A percentile compares a stretch with the other conserved stretches of the same genome.
Evolutionary conservation across 1,284 basidiomycete genomes (phyloP).

Genomic region (Sanghuangporus baumii): DNA sequence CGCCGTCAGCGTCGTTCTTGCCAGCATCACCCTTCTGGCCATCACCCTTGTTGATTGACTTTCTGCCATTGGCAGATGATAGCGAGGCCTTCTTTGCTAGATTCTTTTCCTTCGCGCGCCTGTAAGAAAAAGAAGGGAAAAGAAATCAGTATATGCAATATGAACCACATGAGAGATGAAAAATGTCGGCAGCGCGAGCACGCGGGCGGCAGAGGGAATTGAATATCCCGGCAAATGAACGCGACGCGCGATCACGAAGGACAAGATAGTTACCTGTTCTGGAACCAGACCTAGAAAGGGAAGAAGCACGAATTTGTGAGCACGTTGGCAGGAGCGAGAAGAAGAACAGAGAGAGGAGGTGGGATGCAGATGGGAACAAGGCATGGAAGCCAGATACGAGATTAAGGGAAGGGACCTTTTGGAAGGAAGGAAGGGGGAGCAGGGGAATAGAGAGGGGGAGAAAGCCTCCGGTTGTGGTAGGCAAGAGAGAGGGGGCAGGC

Average conservation of each 20-base stretch:
- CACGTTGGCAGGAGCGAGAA: neutral
- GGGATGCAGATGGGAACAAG: neutral
- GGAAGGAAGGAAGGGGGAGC: neutral
- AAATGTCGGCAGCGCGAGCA: neutral
- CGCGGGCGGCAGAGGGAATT: neutral
- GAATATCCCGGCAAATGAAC: neutral
- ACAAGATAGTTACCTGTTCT: conserved; percentile 61
- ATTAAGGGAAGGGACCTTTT: neutral
- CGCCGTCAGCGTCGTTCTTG: conserved; percentile 9
- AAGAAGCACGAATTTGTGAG: conserved; percentile 2
- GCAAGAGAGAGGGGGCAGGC: neutral
- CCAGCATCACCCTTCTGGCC: conserved; percentile 4
- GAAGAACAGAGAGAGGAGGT: neutral
- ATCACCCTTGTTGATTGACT: conserved; percentile 9
- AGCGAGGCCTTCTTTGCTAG: conserved; percentile 29
- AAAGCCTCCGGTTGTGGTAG: neutral
- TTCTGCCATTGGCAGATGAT: conserved; percentile 5
- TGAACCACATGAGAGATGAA: neutral
- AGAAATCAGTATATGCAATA: neutral
- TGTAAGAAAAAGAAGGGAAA: conserved; percentile 24
- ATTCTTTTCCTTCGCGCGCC: conserved; percentile 80
- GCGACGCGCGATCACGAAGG: neutral
- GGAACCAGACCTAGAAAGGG: conserved; percentile 73
- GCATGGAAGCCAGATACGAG: neutral
- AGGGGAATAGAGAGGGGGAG: neutral